Conservation (phyloP, 768 basidiomycete species). For the Brasilioporus rufonigricans region DNA sequence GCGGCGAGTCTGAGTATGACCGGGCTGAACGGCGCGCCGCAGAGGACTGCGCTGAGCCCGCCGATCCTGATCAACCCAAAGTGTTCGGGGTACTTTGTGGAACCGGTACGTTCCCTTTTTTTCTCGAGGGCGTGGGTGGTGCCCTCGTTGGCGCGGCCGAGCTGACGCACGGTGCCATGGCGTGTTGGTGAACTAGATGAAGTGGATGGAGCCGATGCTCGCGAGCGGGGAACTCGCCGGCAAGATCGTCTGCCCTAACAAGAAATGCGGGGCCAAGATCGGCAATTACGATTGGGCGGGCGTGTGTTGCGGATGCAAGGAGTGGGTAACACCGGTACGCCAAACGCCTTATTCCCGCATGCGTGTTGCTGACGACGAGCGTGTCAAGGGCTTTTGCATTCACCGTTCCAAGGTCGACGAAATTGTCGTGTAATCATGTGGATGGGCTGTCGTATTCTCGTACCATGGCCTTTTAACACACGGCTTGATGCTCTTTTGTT, state of each 20-base stretch:
- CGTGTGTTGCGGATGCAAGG: conserved; percentile 83
- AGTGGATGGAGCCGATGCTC: conserved; percentile 92
- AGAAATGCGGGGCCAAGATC: conserved; percentile 85
- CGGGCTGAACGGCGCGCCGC: conserved; percentile 13
- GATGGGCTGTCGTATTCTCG: background rate
- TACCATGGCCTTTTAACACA: background rate
- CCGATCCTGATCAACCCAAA: conserved; percentile 75
- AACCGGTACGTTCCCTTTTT: conserved; percentile 55
- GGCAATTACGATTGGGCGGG: conserved; percentile 99
- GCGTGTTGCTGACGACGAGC: background rate
- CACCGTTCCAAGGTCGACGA: conserved; percentile 70
- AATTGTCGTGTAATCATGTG: conserved; percentile 33
- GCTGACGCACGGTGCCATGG: background rate
- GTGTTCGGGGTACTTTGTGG: conserved; percentile 97
- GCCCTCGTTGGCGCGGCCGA: too few relatives aligned
- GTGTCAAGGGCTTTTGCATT: conserved; percentile 54
- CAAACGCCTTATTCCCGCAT: background rate
- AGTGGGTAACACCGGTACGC: conserved; percentile 85
- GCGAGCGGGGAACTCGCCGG: conserved; percentile 76
- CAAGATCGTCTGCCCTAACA: conserved; percentile 90
- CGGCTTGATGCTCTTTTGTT: background rate
- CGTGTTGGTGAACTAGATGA: conserved; percentile 52
- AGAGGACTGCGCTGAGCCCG: conserved; percentile 39
- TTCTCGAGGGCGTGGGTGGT: background rate
- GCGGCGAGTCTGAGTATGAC: conserved; percentile 29